Conservation (phyloP, 1,139 yeast genomes). For the Meyerozyma sp. region DNA sequence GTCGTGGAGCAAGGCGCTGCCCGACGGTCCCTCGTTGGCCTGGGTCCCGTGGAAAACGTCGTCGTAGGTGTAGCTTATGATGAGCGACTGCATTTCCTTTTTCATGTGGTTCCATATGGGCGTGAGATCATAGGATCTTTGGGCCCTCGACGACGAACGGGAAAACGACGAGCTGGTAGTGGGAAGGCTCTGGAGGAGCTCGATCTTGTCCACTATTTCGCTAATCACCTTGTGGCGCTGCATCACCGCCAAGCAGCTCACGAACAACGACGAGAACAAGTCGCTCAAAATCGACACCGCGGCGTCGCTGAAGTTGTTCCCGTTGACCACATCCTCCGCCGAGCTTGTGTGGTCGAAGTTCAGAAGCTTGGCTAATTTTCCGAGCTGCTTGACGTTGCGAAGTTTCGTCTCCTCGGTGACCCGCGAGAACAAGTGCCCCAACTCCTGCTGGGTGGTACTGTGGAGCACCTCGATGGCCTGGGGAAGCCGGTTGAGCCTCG, state of each 20-base stretch:
- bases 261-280: slow-evolving; percentile 63
- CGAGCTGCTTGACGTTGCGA: slow-evolving; percentile 29
- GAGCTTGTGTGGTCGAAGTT: slow-evolving; percentile 20
- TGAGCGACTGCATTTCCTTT: slow-evolving; percentile 51
- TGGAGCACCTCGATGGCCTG: slow-evolving; percentile 53
- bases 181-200: slow-evolving; percentile 7
- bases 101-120: slow-evolving; percentile 56
- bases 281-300: slow-evolving; percentile 61
- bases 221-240: slow-evolving; percentile 67
- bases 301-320: slow-evolving; percentile 34
- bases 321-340: slow-evolving; percentile 20
- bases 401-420: slow-evolving; percentile 61
- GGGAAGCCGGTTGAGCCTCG: slow-evolving; percentile 58
- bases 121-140: slow-evolving; percentile 27
- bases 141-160: background rate
- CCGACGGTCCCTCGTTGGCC: background rate
- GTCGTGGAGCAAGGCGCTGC: slow-evolving; percentile 16
- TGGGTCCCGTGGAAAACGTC: slow-evolving; percentile 5
- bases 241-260: slow-evolving; percentile 55
- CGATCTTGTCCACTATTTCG: slow-evolving; percentile 39
- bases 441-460: slow-evolving; percentile 38
- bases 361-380: slow-evolving; percentile 28
- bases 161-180: background rate
- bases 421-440: slow-evolving; percentile 49
- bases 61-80: slow-evolving; percentile 50